Conservation (phyloP, 148 eudicot genomes). For the Rhododendron williamsianum region DNA sequence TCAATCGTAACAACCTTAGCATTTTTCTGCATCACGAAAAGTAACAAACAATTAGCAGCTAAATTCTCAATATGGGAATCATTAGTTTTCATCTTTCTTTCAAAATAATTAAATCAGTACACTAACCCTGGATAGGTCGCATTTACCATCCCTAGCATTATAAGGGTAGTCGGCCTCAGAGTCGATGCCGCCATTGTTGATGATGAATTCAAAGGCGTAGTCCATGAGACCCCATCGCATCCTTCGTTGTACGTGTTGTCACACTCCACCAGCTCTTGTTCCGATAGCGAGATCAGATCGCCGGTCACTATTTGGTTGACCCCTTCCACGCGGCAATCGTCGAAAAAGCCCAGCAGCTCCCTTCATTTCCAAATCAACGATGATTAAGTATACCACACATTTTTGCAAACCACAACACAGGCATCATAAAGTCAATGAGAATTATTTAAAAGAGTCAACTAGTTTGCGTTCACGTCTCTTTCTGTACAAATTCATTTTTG, state of each 20-base stretch:
- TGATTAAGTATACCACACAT: background rate
- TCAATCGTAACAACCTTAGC: conserved; percentile 72
- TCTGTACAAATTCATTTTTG: background rate
- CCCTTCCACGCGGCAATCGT: conserved; percentile 82
- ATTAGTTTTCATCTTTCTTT: background rate
- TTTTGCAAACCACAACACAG: background rate
- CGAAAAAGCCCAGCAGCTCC: conserved; percentile 97
- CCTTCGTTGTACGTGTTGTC: conserved; percentile 73
- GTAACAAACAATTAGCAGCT: background rate
- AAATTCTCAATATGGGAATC: background rate
- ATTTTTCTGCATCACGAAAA: conserved; percentile 55
- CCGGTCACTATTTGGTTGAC: conserved; percentile 75
- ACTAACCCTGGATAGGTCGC: conserved; percentile 61
- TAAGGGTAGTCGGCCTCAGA: conserved; percentile 80
- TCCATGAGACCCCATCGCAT: conserved; percentile 95
- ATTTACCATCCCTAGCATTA: conserved; percentile 47
- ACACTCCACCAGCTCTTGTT: conserved; percentile 87
- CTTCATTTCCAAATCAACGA: conserved; percentile 26
- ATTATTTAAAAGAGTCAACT: background rate
- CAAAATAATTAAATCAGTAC: background rate
- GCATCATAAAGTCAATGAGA: background rate
- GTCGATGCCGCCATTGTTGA: conserved; percentile 85
- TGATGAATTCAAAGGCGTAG: conserved; percentile 72
- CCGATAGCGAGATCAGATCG: conserved; percentile 63
- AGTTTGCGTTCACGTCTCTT: background rate